Percentiles rank a stretch among this genome's conserved stretches.
These are phyloP conservation scores for Exophiala bonariae DNA, from an alignment of 2,329 filamentous ascomycete species.

Conservation along the genomic window DNA sequence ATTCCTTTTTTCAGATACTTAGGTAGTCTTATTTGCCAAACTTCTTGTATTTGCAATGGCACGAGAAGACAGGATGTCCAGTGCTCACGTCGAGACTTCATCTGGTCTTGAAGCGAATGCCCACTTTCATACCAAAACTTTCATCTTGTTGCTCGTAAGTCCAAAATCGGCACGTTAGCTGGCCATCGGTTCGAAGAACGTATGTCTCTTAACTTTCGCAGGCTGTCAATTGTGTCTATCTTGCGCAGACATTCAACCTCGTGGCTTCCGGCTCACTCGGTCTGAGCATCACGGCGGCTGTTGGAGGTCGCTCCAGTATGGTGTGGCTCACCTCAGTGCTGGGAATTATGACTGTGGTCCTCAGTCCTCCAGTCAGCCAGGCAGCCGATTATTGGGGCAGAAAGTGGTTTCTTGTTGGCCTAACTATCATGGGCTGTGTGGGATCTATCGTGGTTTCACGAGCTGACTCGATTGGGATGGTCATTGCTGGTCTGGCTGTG, in stretches of 20 bases:
- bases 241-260: background rate
- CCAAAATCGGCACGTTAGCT: background rate
- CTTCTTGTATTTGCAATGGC: too few relatives aligned
- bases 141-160: background rate
- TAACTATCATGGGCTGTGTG: slow-evolving; percentile 3
- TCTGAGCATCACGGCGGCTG: slow-evolving; percentile 2
- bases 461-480: slow-evolving; percentile 6
- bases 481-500: slow-evolving; percentile 8
- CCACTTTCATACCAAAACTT: background rate
- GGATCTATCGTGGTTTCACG: slow-evolving; percentile 10
- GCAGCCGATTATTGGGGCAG: slow-evolving; percentile 16
- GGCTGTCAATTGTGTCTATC: background rate
- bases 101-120: background rate
- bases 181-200: too few relatives aligned
- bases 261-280: background rate
- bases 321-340: slow-evolving; percentile 15
- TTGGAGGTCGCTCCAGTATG: slow-evolving; percentile 2
- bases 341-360: slow-evolving; percentile 7
- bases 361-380: slow-evolving; percentile 15
- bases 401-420: slow-evolving; percentile 10
- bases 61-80: too few relatives aligned
- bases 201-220: background rate
- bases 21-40: too few relatives aligned
- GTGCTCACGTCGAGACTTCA: background rate
- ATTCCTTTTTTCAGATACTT: too few relatives aligned